These are phyloP conservation scores for Aegilops tauschii DNA, from an alignment of 176 grass and related monocot species.

Conservation along the genomic window DNA sequence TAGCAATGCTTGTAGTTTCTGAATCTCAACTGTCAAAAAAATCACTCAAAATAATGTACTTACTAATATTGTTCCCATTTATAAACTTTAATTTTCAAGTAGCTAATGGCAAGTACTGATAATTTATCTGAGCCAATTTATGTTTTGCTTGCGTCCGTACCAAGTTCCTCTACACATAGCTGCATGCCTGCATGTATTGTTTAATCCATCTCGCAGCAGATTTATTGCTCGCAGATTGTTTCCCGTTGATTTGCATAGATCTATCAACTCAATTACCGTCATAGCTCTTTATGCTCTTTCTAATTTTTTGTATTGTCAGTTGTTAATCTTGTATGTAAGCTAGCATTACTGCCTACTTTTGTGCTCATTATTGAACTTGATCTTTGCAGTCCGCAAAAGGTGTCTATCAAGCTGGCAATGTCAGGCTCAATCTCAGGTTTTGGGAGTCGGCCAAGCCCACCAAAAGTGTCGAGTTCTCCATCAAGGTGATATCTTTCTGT, in stretches of 20 bases:
- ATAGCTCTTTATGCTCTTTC: not conserved
- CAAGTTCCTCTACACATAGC: not conserved
- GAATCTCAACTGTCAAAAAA: not conserved
- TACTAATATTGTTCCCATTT: not conserved
- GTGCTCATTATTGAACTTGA: not conserved
- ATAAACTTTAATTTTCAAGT: not conserved
- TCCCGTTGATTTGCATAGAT: not conserved
- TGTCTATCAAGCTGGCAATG: not conserved
- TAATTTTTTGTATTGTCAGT: not conserved
- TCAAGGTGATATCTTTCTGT: not conserved
- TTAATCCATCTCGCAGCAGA: not conserved
- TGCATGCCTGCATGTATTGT: not conserved
- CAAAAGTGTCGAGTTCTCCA: not conserved
- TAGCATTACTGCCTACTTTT: no score
- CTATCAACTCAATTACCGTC: not conserved
- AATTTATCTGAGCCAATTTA: not conserved
- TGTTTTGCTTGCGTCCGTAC: not conserved
- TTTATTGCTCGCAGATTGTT: not conserved
- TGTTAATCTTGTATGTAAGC: not conserved
- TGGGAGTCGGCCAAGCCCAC: not conserved
- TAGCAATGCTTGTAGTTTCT: not conserved
- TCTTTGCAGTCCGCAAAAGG: not conserved
- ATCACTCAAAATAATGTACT: not conserved
- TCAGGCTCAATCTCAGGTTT: not conserved
- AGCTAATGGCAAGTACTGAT: not conserved